Evolutionary conservation across 192 early-diverging fungal genomes (phyloP).

Genomic region (Linnemannia exigua): DNA sequence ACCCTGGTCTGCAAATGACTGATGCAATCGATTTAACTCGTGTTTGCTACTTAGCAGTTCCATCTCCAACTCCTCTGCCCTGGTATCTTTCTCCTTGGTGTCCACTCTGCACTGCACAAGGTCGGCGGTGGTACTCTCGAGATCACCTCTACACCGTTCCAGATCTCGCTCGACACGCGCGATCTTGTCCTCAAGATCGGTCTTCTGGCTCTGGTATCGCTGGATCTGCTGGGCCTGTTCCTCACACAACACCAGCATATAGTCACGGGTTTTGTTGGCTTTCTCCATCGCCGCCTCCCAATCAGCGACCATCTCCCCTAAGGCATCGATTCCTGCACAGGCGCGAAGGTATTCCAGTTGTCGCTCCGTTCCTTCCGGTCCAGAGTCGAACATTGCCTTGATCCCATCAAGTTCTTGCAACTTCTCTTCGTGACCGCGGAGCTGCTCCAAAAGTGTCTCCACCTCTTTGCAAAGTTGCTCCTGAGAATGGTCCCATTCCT

Average conservation of each 20-base stretch:
- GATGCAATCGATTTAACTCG: background rate
- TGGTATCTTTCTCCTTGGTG: constrained; percentile 9
- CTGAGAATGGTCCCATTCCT: background rate
- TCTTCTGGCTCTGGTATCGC: background rate
- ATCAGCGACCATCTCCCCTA: constrained; percentile 3
- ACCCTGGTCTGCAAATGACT: constrained; percentile 12
- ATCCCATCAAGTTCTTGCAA: background rate
- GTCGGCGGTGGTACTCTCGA: constrained; percentile 6
- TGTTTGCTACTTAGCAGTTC: constrained; percentile 10
- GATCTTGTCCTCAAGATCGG: constrained; percentile 5
- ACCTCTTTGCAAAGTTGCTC: background rate
- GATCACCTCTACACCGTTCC: constrained; percentile 1
- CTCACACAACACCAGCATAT: background rate
- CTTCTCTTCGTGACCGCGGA: background rate
- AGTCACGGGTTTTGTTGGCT: background rate
- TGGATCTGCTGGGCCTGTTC: constrained; percentile 3
- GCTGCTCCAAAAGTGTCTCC: background rate
- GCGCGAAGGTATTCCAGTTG: constrained; percentile 4
- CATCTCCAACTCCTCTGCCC: constrained; percentile 6
- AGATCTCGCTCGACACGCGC: constrained; percentile 26
- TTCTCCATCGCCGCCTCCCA: background rate
- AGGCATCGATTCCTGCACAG: background rate
- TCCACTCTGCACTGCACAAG: background rate
- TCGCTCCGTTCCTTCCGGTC: background rate
- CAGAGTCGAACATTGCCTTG: background rate